Conservation (phyloP, 495 filamentous ascomycete genomes). For the Amniculicola lignicola region DNA sequence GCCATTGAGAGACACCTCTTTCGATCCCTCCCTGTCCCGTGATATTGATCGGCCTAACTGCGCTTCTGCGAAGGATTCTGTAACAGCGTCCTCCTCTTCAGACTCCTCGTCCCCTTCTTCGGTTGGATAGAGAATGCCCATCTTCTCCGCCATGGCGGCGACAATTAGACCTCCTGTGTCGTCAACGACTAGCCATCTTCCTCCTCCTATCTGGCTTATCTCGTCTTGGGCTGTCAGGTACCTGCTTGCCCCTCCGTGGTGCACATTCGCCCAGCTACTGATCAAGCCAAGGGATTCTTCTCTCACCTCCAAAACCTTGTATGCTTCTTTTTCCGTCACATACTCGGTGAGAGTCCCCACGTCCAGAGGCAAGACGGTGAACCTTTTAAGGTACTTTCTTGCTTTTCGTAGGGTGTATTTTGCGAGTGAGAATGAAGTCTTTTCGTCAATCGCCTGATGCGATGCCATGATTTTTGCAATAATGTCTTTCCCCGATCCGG, state of each 20-base stretch:
- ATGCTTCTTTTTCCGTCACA: constrained; percentile 70
- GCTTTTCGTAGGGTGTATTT: constrained; percentile 94
- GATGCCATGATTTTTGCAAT: constrained; percentile 81
- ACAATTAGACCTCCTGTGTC: constrained; percentile 85
- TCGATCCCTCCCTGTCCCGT: neutral
- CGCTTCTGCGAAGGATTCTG: neutral
- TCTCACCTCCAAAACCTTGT: constrained; percentile 80
- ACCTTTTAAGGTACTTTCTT: constrained; percentile 85
- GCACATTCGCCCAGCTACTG: constrained; percentile 62
- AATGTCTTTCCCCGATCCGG: constrained; percentile 77
- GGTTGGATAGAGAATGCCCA: constrained; percentile 72
- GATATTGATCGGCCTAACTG: neutral
- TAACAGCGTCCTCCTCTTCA: constrained; percentile 19
- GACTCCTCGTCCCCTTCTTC: constrained; percentile 34
- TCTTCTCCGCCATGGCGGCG: constrained; percentile 84
- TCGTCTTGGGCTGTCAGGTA: constrained; percentile 32
- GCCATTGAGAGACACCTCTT: neutral
- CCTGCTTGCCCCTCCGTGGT: constrained; percentile 47
- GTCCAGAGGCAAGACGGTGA: constrained; percentile 79
- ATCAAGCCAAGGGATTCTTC: constrained; percentile 80
- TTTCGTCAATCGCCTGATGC: constrained; percentile 84
- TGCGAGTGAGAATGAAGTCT: constrained; percentile 86
- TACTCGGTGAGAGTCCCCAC: constrained; percentile 67
- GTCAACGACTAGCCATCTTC: constrained; percentile 85
- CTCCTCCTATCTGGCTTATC: constrained; percentile 50